phyloP scores from a whole-genome alignment of 2,329 filamentous ascomycete genomes.

The Moelleriella libera region DNA sequence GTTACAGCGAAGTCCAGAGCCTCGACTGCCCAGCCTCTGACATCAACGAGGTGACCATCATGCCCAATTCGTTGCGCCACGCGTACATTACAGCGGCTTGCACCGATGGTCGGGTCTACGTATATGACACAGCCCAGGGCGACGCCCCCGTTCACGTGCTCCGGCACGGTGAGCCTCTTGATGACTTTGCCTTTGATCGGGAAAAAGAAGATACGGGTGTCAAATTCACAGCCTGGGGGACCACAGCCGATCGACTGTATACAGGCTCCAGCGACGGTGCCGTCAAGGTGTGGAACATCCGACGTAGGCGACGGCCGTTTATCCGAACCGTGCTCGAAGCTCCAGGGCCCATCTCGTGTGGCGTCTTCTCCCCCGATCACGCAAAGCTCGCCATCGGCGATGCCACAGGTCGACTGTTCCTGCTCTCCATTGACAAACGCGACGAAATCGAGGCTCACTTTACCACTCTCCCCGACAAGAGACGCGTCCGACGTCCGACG shows the following conservation, averaged over 20 bases:
- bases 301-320: conserved; percentile 25
- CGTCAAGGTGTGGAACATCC: conserved; percentile 49
- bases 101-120: conserved; percentile 46
- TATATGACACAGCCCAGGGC: conserved; percentile 46
- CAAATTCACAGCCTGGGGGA: conserved; percentile 50
- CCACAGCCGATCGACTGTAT: conserved; percentile 41
- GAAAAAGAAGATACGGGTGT: conserved; percentile 46
- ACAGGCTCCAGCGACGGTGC: conserved; percentile 50
- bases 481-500: conserved; percentile 27
- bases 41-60: conserved; percentile 47
- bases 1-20: conserved; percentile 30
- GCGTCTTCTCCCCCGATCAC: conserved; percentile 42
- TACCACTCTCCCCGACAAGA: conserved; percentile 20
- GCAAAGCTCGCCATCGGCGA: conserved; percentile 45
- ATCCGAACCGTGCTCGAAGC: conserved; percentile 39
- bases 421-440: conserved; percentile 35
- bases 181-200: conserved; percentile 26
- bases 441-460: conserved; percentile 20
- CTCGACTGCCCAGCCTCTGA: conserved; percentile 46
- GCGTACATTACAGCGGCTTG: conserved; percentile 46
- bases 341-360: conserved; percentile 41
- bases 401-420: conserved; percentile 43
- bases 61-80: conserved; percentile 35
- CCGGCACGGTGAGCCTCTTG: conserved; percentile 31
- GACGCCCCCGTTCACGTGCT: conserved; percentile 42